Conservation (phyloP, 306 rosid genomes). For the Herpetospermum pedunculosum region DNA sequence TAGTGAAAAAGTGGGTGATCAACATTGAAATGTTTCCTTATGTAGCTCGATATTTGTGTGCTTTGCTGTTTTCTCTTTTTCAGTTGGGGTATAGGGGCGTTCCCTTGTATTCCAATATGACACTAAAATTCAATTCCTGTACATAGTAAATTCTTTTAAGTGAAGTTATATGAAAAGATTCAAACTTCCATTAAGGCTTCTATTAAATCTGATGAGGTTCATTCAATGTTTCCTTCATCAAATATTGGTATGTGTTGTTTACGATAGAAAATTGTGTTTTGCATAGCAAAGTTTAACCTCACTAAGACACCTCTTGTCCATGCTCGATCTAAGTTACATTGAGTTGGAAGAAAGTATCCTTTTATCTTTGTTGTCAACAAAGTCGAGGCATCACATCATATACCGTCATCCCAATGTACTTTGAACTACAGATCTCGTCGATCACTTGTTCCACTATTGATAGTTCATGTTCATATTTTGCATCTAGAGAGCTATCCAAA, state of each 20-base stretch:
- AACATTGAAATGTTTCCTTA: neutral
- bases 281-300: too few relatives aligned
- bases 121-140: neutral
- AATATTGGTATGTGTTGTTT: neutral
- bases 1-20: neutral
- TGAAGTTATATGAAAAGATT: neutral
- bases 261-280: too few relatives aligned
- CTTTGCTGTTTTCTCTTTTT: neutral
- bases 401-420: too few relatives aligned
- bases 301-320: too few relatives aligned
- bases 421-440: too few relatives aligned
- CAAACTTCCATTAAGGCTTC: neutral
- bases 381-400: neutral
- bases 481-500: neutral
- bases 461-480: neutral
- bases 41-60: neutral
- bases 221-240: neutral
- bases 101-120: neutral
- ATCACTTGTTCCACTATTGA: too few relatives aligned
- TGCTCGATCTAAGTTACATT: too few relatives aligned
- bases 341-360: neutral
- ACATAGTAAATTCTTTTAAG: slow-evolving; percentile 1
- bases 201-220: too few relatives aligned
- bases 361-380: neutral
- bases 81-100: neutral